A percentile compares a stretch with the other conserved stretches of the same genome.
Conservation (phyloP, 257 asterid species). For the Solanum sitiens region DNA sequence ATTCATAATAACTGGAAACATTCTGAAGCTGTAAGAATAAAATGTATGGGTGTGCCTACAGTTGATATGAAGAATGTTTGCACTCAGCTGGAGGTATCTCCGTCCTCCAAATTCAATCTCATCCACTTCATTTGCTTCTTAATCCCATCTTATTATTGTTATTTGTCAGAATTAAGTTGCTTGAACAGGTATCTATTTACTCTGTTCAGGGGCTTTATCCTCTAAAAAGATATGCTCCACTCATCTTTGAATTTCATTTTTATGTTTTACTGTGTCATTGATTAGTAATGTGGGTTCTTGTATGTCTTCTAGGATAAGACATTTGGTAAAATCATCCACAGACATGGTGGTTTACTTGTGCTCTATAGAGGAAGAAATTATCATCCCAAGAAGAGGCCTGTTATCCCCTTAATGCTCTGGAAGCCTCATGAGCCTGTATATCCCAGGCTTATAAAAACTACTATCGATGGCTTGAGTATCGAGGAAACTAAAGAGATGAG, state of each 20-base stretch:
- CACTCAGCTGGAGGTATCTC: conserved; percentile 72
- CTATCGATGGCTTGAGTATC: conserved; percentile 73
- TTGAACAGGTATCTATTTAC: not conserved
- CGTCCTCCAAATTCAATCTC: not conserved
- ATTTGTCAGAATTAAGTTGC: not conserved
- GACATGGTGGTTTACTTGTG: conserved; percentile 62
- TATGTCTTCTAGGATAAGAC: conserved; percentile 59
- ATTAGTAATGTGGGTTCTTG: not conserved
- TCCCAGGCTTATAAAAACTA: conserved; percentile 79
- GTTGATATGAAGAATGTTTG: conserved; percentile 87
- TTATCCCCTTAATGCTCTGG: conserved; percentile 85
- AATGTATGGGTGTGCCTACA: conserved; percentile 96
- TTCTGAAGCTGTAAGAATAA: conserved; percentile 78
- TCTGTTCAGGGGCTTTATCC: not conserved
- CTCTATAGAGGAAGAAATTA: conserved; percentile 84
- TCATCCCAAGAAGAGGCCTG: conserved; percentile 43
- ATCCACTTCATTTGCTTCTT: not conserved
- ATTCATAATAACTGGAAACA: conserved; percentile 87
- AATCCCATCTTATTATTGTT: not conserved
- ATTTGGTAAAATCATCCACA: conserved; percentile 64
- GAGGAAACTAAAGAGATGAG: conserved; percentile 86
- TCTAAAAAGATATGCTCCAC: not conserved
- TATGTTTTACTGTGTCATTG: not conserved
- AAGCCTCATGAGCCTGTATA: conserved; percentile 94
- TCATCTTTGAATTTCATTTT: not conserved